These are phyloP conservation scores for Boletellus sp. DNA, from an alignment of 768 basidiomycete genomes.

Conservation along the genomic window DNA sequence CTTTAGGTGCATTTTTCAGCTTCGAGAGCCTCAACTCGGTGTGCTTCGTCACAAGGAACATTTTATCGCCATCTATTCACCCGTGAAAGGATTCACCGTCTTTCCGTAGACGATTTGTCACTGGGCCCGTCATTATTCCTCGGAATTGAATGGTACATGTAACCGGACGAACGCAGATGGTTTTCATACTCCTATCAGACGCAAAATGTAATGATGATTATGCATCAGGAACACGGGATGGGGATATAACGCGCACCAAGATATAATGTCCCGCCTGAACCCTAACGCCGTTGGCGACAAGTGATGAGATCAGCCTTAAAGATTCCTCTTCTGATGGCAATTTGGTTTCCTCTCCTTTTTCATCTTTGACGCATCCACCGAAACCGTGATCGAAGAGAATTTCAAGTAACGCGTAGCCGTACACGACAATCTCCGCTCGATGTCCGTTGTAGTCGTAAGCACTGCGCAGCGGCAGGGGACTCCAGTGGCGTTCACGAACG, in stretches of 20 bases:
- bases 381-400: slow-evolving; percentile 17
- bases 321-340: slow-evolving; percentile 13
- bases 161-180: slow-evolving; percentile 18
- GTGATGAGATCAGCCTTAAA: slow-evolving; percentile 20
- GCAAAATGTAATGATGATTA: background rate
- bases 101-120: slow-evolving; percentile 12
- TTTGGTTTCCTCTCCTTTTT: slow-evolving; percentile 7
- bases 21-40: slow-evolving; percentile 1
- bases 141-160: slow-evolving; percentile 23
- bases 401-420: slow-evolving; percentile 16
- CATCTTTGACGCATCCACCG: slow-evolving; percentile 17
- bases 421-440: slow-evolving; percentile 24
- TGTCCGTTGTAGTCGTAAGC: slow-evolving; percentile 26
- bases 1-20: slow-evolving; percentile 14
- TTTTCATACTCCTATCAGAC: slow-evolving; percentile 14
- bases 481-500: slow-evolving; percentile 12
- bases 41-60: background rate
- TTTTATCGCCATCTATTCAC: slow-evolving; percentile 17
- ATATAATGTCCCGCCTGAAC: slow-evolving; percentile 11
- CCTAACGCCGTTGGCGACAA: slow-evolving; percentile 27
- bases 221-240: background rate
- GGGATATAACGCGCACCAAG: slow-evolving; percentile 14
- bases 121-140: slow-evolving; percentile 18
- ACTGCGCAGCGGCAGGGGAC: slow-evolving; percentile 9
- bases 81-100: slow-evolving; percentile 12